phyloP scores from a whole-genome alignment of 352 stramenopile genomes.

The Pythium phragmitis region DNA sequence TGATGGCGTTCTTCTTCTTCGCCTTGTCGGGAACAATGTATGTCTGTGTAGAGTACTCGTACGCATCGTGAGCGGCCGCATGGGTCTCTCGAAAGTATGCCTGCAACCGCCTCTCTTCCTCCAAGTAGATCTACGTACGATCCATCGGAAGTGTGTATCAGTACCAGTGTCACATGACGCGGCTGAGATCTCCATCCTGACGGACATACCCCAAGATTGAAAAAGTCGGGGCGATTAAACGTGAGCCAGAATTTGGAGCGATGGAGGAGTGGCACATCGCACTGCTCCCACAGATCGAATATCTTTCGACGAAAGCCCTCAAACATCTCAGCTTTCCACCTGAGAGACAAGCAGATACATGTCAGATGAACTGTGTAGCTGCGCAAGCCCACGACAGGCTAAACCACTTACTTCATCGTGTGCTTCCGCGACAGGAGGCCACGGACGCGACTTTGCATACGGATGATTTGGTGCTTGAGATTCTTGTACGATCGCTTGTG shows the following conservation, averaged over 20 bases:
- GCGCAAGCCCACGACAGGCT: not conserved
- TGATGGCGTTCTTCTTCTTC: constrained; percentile 27
- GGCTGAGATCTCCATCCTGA: not conserved
- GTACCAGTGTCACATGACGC: not conserved
- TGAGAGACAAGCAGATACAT: constrained; percentile 16
- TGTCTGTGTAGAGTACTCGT: constrained; percentile 41
- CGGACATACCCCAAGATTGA: constrained; percentile 62
- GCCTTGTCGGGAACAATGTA: constrained; percentile 8
- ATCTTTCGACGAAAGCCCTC: constrained; percentile 50
- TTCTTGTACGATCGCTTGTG: constrained; percentile 63
- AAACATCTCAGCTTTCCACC: constrained; percentile 66
- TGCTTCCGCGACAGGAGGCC: constrained; percentile 57
- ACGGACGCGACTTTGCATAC: constrained; percentile 61
- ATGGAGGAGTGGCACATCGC: constrained; percentile 63
- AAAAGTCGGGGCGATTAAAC: constrained; percentile 72
- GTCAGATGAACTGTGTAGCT: not conserved
- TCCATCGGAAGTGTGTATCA: not conserved
- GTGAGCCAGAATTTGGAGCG: constrained; percentile 84
- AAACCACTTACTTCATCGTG: constrained; percentile 43
- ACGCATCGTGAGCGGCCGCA: constrained; percentile 34
- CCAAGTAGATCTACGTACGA: constrained; percentile 54
- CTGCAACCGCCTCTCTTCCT: constrained; percentile 57
- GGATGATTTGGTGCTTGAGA: constrained; percentile 58
- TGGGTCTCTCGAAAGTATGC: constrained; percentile 38
- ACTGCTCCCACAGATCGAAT: constrained; percentile 71